Percentiles rank a stretch among this genome's conserved stretches.
These are phyloP conservation scores for Pleurotus sapidus DNA, from an alignment of 768 basidiomycete species.

Conservation along the genomic window DNA sequence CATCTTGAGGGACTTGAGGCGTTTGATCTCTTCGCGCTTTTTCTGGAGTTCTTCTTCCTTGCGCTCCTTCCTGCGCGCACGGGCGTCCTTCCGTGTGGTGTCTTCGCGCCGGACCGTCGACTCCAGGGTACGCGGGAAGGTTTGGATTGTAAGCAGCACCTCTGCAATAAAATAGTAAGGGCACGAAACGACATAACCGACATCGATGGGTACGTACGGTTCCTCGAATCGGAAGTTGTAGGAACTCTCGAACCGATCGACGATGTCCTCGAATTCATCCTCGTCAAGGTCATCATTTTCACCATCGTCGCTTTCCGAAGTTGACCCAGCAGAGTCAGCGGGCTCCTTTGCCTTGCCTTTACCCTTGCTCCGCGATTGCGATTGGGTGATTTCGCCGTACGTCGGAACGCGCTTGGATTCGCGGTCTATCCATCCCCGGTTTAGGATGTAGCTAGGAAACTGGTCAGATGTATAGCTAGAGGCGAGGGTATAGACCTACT, in stretches of 20 bases:
- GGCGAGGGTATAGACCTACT: slow-evolving; percentile 48
- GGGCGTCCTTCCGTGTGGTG: slow-evolving; percentile 80
- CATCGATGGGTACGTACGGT: slow-evolving; percentile 53
- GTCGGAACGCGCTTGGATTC: slow-evolving; percentile 75
- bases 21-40: slow-evolving; percentile 77
- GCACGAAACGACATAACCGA: too few species aligned
- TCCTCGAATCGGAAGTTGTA: slow-evolving; percentile 99
- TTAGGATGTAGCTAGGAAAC: slow-evolving; percentile 80
- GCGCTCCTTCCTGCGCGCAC: slow-evolving; percentile 70
- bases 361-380: slow-evolving; percentile 31
- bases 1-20: slow-evolving; percentile 82
- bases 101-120: slow-evolving; percentile 70
- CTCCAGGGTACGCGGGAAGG: slow-evolving; percentile 74
- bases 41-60: slow-evolving; percentile 75
- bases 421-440: slow-evolving; percentile 96
- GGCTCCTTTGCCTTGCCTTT: slow-evolving; percentile 20
- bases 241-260: slow-evolving; percentile 89
- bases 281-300: slow-evolving; percentile 36
- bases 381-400: slow-evolving; percentile 72
- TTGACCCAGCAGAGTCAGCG: slow-evolving; percentile 19
- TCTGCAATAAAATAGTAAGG: slow-evolving; percentile 28
- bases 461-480: background rate
- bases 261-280: slow-evolving; percentile 81
- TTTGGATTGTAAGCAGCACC: slow-evolving; percentile 58
- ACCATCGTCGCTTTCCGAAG: slow-evolving; percentile 17